Percentiles rank a stretch among this genome's conserved stretches.
phyloP scores from a whole-genome alignment of 495 filamentous ascomycete genomes.

The Aspergillus taichungensis region DNA sequence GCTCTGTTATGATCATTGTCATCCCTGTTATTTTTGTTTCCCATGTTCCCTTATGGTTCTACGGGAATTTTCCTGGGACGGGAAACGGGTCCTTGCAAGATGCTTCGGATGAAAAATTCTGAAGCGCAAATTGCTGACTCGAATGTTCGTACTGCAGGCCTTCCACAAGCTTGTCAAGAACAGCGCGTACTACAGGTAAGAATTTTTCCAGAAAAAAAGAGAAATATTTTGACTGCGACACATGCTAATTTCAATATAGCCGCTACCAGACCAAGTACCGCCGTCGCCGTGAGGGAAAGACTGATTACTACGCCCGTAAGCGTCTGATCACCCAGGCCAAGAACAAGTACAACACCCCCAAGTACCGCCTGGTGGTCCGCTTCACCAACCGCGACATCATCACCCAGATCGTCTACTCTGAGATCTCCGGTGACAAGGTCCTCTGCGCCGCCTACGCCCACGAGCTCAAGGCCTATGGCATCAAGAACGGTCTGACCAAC shows the following conservation, averaged over 20 bases:
- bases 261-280: slow-evolving; percentile 99
- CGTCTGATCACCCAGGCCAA: slow-evolving; percentile 99
- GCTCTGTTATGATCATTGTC: slow-evolving; percentile 1
- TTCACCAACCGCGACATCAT: slow-evolving; percentile 99
- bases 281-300: slow-evolving; percentile 93
- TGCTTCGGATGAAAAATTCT: slow-evolving; percentile 81
- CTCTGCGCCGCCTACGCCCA: slow-evolving; percentile 88
- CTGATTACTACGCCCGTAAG: slow-evolving; percentile 99
- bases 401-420: slow-evolving; percentile 91
- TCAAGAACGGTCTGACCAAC: slow-evolving; percentile 98
- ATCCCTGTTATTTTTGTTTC: slow-evolving; percentile 3
- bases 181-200: slow-evolving; percentile 94
- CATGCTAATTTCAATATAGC: slow-evolving; percentile 41
- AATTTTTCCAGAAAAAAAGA: neutral
- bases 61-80: slow-evolving; percentile 3
- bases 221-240: neutral
- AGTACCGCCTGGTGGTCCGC: slow-evolving; percentile 98
- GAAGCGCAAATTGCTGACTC: slow-evolving; percentile 99
- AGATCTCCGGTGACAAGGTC: slow-evolving; percentile 97
- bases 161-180: slow-evolving; percentile 96
- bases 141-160: slow-evolving; percentile 53
- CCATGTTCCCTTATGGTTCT: neutral
- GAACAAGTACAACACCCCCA: slow-evolving; percentile 99
- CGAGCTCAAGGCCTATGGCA: slow-evolving; percentile 94
- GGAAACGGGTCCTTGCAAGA: slow-evolving; percentile 79